phyloP scores from a whole-genome alignment of 2,329 filamentous ascomycete species.

The Westerdykella sp. region DNA sequence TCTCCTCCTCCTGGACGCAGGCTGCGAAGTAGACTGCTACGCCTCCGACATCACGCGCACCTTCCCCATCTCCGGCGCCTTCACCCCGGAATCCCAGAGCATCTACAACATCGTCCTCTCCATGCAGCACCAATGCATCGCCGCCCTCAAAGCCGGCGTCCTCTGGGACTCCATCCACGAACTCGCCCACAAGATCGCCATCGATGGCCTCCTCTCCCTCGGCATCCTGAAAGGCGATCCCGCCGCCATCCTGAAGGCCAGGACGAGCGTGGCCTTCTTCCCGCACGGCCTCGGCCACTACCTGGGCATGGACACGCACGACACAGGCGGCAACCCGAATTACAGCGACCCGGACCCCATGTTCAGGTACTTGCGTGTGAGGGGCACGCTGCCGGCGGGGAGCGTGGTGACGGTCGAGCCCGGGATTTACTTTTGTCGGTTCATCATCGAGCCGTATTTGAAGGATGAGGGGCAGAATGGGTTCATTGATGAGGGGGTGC shows the following conservation, averaged over 20 bases:
- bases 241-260: conserved; percentile 40
- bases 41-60: conserved; percentile 68
- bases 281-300: conserved; percentile 49
- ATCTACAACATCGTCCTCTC: conserved; percentile 78
- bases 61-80: conserved; percentile 66
- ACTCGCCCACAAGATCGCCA: conserved; percentile 73
- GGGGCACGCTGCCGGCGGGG: conserved; percentile 67
- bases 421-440: conserved; percentile 72
- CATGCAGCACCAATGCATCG: conserved; percentile 79
- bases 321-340: conserved; percentile 45
- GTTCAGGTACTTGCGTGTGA: conserved; percentile 79
- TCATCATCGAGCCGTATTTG: conserved; percentile 66
- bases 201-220: conserved; percentile 68
- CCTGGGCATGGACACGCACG: conserved; percentile 49
- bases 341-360: conserved; percentile 67
- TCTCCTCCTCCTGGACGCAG: conserved; percentile 78
- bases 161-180: conserved; percentile 77
- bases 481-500: conserved; percentile 59
- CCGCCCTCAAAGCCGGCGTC: conserved; percentile 64
- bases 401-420: conserved; percentile 93
- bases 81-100: conserved; percentile 34
- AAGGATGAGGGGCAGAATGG: conserved; percentile 54
- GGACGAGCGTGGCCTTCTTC: conserved; percentile 46
- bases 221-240: conserved; percentile 64
- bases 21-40: conserved; percentile 50